These are phyloP conservation scores for Lactifluus pinguis DNA, from an alignment of 768 basidiomycete species.

Conservation along the genomic window DNA sequence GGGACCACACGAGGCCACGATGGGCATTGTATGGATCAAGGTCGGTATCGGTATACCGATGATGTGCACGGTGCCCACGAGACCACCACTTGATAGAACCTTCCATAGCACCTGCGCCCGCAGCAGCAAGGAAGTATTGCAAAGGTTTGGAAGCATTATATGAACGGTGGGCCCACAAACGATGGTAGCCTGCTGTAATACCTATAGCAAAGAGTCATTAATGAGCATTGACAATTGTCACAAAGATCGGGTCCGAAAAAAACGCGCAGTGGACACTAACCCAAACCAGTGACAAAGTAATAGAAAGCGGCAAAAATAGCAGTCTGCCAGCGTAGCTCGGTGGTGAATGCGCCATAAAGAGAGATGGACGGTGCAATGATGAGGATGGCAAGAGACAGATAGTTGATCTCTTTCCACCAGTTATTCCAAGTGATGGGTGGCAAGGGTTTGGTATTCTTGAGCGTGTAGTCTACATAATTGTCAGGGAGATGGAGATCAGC, in stretches of 20 bases:
- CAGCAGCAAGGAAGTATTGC: constrained; percentile 74
- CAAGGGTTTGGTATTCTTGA: constrained; percentile 39
- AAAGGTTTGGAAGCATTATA: constrained; percentile 87
- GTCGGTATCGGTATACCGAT: constrained; percentile 94
- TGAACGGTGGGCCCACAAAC: constrained; percentile 92
- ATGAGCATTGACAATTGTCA: not conserved
- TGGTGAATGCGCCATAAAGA: constrained; percentile 60
- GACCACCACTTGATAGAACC: constrained; percentile 99
- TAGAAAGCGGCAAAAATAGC: constrained; percentile 55
- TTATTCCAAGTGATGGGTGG: constrained; percentile 41
- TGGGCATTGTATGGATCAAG: constrained; percentile 94
- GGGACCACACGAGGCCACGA: constrained; percentile 79
- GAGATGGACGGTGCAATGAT: constrained; percentile 66
- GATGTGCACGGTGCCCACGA: constrained; percentile 94
- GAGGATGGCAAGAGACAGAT: constrained; percentile 66
- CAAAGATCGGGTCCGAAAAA: not conserved
- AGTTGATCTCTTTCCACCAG: constrained; percentile 55
- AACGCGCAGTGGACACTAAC: constrained; percentile 36
- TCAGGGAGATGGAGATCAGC: constrained; percentile 38
- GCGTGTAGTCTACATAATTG: constrained; percentile 49
- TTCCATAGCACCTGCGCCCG: constrained; percentile 88
- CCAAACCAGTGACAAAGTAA: constrained; percentile 77
- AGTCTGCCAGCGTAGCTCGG: constrained; percentile 65
- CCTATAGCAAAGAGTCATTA: constrained; percentile 33
- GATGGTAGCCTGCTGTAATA: constrained; percentile 92